Evolutionary conservation across 2,329 filamentous ascomycete genomes (phyloP).

Genomic region (Hypoxylon rubiginosum): DNA sequence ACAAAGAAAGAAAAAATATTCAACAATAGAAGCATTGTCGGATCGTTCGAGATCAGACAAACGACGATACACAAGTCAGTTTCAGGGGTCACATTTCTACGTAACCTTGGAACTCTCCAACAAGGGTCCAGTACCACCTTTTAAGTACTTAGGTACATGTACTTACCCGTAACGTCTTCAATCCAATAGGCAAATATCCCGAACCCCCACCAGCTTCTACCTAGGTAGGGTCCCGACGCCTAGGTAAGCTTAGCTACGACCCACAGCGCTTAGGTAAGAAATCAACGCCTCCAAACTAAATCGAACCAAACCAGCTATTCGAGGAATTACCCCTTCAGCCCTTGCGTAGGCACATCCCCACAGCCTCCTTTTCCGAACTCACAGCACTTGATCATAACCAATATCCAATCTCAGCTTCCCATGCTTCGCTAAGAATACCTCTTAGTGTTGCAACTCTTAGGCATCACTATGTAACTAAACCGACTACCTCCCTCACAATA

Average conservation of each 20-base stretch:
- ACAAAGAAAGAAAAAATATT: neutral
- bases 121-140: neutral
- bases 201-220: neutral
- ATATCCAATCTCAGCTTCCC: too few species aligned
- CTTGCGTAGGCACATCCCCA: too few species aligned
- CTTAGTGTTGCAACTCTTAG: too few species aligned
- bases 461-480: too few species aligned
- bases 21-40: slow-evolving; percentile 3
- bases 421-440: too few species aligned
- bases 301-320: too few species aligned
- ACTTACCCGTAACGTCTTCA: neutral
- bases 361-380: too few species aligned
- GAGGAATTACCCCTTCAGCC: too few species aligned
- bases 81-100: slow-evolving; percentile 20
- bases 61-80: slow-evolving; percentile 23
- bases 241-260: neutral
- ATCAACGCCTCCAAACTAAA: too few species aligned
- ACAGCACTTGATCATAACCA: too few species aligned
- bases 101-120: neutral
- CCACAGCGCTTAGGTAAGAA: neutral
- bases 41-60: slow-evolving; percentile 26
- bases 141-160: neutral
- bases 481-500: too few species aligned
- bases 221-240: neutral
- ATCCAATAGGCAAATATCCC: slow-evolving; percentile 8